These are phyloP conservation scores for Aphanomyces euteiches DNA, from an alignment of 352 stramenopile genomes.

Conservation along the genomic window DNA sequence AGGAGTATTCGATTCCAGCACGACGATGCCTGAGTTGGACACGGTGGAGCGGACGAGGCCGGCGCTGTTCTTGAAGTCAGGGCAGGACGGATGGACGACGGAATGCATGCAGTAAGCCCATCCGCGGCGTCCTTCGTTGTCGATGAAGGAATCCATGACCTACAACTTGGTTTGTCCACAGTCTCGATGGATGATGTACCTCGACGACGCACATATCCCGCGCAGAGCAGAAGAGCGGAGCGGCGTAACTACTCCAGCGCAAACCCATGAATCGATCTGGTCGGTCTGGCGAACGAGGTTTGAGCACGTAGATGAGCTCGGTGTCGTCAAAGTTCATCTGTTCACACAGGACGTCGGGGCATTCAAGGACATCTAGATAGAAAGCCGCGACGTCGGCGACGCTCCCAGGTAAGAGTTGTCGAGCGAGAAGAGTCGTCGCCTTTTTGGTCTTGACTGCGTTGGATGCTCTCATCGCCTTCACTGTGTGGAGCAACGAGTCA, in stretches of 20 bases:
- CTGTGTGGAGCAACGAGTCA: neutral
- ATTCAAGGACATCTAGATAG: conserved; percentile 1
- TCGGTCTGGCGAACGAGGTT: neutral
- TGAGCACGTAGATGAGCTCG: conserved; percentile 7
- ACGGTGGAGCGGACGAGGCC: neutral
- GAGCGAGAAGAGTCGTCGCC: neutral
- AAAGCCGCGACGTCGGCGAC: conserved; percentile 15
- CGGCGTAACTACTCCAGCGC: neutral
- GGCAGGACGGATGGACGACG: conserved; percentile 39
- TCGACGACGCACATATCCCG: conserved; percentile 15
- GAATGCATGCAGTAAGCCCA: conserved; percentile 64
- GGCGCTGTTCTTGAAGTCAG: conserved; percentile 34
- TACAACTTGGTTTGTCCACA: neutral
- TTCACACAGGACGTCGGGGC: neutral
- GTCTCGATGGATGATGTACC: neutral
- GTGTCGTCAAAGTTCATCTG: conserved; percentile 4
- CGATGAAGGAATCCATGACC: conserved; percentile 62
- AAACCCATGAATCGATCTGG: conserved; percentile 14
- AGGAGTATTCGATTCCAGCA: neutral
- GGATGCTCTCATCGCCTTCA: neutral
- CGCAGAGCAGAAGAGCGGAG: conserved; percentile 1
- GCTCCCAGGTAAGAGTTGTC: neutral
- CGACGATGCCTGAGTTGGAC: conserved; percentile 8
- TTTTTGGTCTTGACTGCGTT: neutral
- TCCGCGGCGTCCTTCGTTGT: conserved; percentile 50